Base-by-base conservation (phyloP, 192 early-diverging fungal species). In the Coemansia sp. region DNA sequence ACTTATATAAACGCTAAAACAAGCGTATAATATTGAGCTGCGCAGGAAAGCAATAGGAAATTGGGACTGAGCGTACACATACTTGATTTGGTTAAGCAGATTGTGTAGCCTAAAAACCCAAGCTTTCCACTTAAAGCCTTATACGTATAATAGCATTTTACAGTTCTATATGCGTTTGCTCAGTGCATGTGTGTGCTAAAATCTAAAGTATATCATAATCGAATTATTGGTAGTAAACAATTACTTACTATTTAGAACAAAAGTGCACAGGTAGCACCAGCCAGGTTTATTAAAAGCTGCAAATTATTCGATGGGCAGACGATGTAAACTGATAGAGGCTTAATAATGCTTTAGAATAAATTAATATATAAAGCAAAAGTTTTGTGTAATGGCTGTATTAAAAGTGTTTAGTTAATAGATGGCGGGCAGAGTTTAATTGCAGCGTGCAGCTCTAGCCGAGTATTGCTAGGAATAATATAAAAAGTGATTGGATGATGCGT, bases 371-470 rank as follows among this genome's bases (percentile, higher is more conserved):
- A 44, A n/a, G 15, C 15, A 14, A 9, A 3, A 10, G 3, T 9
- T n/a, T n/a, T 5, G 40, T 12, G n/a, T 44, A n/a, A 48, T 48
- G 15, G 47, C 47, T 48, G 47, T 48, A 48, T n/a, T 18, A 20
- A 3, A 18, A 17, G 2, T 18, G 7, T 48, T 48, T 48, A 48
- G 18, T 48, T 18, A n/a, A n/a, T 20, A 20, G 4, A 12, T 44
- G n/a, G 47, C 17, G 47, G 18, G 7, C 47, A n/a, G n/a, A n/a
- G 47, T 48, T 48, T 21, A 48, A 48, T 48, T 48, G 47, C 47
- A 48, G 47, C 47, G n/a, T 48, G 47, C 47, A 48, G 47, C 47
- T 48, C 47, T 48, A 48, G 47, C 47, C 47, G 47, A 21, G 18
- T 48, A 48, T 20, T 18, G 12, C 47, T 48, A 8, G 8, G n/a